Conservation (phyloP, 2,329 filamentous ascomycete species). For the Penicillium occitanis region DNA sequence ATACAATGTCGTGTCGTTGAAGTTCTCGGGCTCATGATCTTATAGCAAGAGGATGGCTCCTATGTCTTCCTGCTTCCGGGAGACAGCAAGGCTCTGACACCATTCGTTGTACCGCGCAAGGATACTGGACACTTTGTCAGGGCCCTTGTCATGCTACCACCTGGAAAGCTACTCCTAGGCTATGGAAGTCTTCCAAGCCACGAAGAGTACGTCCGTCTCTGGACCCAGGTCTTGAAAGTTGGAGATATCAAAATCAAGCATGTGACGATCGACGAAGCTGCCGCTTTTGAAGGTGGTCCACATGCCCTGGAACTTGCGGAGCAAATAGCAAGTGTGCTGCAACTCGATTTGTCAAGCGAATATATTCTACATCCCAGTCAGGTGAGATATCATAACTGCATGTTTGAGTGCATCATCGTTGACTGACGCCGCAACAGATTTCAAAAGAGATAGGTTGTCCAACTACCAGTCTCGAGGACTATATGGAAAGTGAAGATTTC, state of each 20-base stretch:
- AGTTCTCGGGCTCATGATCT: not conserved
- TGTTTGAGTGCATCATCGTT: not conserved
- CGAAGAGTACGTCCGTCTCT: not conserved
- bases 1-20: not conserved
- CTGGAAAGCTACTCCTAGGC: not conserved
- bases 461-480: not conserved
- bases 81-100: not conserved
- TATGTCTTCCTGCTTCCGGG: not conserved
- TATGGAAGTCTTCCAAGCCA: not conserved
- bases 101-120: not conserved
- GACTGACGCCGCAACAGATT: not conserved
- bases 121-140: not conserved
- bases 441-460: slow-evolving; percentile 4
- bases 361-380: not conserved
- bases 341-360: not conserved
- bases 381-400: not conserved
- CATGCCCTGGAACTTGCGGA: not conserved
- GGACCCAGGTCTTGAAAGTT: not conserved
- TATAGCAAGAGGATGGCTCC: not conserved
- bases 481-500: slow-evolving; percentile 7
- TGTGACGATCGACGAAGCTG: not conserved
- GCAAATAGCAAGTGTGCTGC: not conserved
- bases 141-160: not conserved
- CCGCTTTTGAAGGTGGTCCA: slow-evolving; percentile 1
- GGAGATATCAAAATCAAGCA: not conserved